phyloP scores from a whole-genome alignment of 257 asterid genomes.

The Datura wrightii region DNA sequence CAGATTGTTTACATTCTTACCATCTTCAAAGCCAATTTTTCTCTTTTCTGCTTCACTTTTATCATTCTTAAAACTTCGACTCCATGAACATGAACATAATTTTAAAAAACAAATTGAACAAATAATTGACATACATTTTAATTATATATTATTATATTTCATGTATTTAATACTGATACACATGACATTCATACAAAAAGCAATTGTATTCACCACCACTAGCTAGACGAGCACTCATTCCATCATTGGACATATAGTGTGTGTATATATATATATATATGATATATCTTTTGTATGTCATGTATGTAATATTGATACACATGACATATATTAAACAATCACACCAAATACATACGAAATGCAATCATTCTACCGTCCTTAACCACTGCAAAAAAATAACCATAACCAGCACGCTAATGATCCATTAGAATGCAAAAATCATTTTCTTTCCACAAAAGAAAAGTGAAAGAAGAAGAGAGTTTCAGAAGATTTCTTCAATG shows the following conservation, averaged over 20 bases:
- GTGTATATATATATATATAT: too few relatives aligned
- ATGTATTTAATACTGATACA: background rate
- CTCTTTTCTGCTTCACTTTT: background rate
- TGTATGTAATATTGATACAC: background rate
- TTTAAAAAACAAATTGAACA: background rate
- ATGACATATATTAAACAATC: background rate
- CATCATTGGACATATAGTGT: background rate
- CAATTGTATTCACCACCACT: background rate
- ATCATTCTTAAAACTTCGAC: background rate
- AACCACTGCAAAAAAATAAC: too few relatives aligned
- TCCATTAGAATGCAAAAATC: background rate
- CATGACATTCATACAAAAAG: background rate
- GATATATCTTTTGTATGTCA: too few relatives aligned
- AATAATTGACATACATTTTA: too few relatives aligned
- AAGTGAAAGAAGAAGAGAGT: background rate
- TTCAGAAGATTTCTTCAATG: background rate
- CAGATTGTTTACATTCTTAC: too few relatives aligned
- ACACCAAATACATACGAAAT: background rate
- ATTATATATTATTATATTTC: background rate
- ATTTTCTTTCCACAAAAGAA: background rate
- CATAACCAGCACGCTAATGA: too few relatives aligned
- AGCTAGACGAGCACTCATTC: background rate
- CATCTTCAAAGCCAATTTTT: background rate
- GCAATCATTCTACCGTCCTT: background rate
- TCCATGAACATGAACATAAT: background rate